Base-by-base conservation (phyloP, 1,284 basidiomycete genomes). In the Marasmius tenuissimus region DNA sequence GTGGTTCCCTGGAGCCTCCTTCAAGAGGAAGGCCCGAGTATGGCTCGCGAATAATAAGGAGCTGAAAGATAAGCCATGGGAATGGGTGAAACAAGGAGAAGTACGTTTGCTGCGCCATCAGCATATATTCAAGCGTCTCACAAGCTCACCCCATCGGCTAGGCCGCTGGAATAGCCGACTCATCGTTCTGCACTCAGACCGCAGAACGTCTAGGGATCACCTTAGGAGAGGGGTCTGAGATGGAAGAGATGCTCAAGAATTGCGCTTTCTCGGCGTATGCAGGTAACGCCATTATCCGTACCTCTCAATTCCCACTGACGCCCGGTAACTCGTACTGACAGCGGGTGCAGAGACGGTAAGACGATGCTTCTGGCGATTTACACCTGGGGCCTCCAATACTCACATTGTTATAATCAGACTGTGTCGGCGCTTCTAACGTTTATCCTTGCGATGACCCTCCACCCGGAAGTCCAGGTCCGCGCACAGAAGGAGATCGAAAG, bases 401-500 rank as follows among this genome's bases (percentile, higher is more conserved):
- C 27, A 27, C 27, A 27, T 27, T 4, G 2, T 9, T 48, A 2
- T 34, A 34, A 14, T 34, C 57, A 72, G 65, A 72, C 65, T 10
- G 67, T 68, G 1, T 63, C 70, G 11, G 65, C 67, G 0, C 38
- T 74, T 42, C 54, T 61, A 12, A 61, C 67, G 16, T 73, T 72
- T 54, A 57, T 71, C 9, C 64, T 73, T 9, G 71, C 68, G 1
- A 72, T 75, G 70, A 63, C 66, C 4, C 55, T 71, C n/a, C 59
- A 74, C 34, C 72, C 73, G 0, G 67, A 71, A 8, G 67, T 70
- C 5, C 71, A 70, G 45, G 52, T 55, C 38, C 64, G 61, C 6
- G 72, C 73, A 1, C 76, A 77, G 50, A 65, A 63, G 37, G 75
- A 78, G 57, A 61, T 78, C 22, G 75, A 78, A 61, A 39, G 55